phyloP scores from a whole-genome alignment of 495 filamentous ascomycete genomes.

The Hypoxylon lienhwacheense region DNA sequence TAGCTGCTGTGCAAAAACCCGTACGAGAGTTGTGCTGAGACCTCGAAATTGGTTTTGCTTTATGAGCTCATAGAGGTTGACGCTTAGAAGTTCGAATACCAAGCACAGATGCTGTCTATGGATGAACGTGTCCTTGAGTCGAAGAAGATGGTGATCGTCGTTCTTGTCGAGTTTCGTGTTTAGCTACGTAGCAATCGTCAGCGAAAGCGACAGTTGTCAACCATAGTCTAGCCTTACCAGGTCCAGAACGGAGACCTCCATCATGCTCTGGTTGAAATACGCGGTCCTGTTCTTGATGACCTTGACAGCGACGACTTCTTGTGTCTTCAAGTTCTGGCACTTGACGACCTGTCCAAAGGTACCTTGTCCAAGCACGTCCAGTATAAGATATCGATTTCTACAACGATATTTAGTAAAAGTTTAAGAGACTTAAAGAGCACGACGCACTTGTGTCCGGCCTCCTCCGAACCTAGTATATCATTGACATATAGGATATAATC shows the following conservation, averaged over 20 bases:
- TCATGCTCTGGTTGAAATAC: slow-evolving; percentile 99
- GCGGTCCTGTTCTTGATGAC: slow-evolving; percentile 99
- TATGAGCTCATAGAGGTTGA: slow-evolving; percentile 98
- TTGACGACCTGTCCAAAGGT: slow-evolving; percentile 99
- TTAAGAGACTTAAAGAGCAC: background rate
- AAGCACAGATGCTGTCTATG: slow-evolving; percentile 97
- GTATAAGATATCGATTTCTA: slow-evolving; percentile 96
- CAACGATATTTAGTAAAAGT: slow-evolving; percentile 23
- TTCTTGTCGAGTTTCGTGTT: slow-evolving; percentile 99
- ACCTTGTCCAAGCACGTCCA: slow-evolving; percentile 96
- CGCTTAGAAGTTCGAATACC: slow-evolving; percentile 95
- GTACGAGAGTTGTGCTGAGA: slow-evolving; percentile 93
- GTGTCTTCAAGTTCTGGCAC: slow-evolving; percentile 96
- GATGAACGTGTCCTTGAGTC: slow-evolving; percentile 98
- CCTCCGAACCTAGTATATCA: slow-evolving; percentile 96
- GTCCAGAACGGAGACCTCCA: slow-evolving; percentile 98
- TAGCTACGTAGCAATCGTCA: slow-evolving; percentile 61
- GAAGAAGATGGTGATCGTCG: slow-evolving; percentile 95
- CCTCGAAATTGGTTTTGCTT: slow-evolving; percentile 99
- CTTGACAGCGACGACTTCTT: slow-evolving; percentile 98
- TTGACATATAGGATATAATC: slow-evolving; percentile 99
- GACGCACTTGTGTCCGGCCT: slow-evolving; percentile 91
- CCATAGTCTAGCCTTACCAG: slow-evolving; percentile 60
- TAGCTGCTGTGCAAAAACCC: slow-evolving; percentile 97
- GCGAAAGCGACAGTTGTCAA: background rate